Evolutionary conservation across 2,329 filamentous ascomycete genomes (phyloP), one percentile per base, ranked within the genome.

Genomic region (Aspergillus novofumigatus): DNA sequence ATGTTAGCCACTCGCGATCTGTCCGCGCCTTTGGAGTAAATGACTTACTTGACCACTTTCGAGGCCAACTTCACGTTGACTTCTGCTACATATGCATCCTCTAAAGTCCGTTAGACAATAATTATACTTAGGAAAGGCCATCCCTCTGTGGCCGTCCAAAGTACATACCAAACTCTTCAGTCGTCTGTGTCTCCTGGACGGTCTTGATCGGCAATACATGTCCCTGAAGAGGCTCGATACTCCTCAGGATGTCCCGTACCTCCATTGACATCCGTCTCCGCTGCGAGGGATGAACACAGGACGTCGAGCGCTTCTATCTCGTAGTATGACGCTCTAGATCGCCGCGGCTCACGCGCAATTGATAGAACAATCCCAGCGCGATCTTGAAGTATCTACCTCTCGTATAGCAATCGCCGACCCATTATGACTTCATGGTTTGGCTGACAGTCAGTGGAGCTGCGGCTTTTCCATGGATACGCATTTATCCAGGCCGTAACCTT

Each of bases 21-120:
- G 9, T 42, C 35, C 3, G 20, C 11, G 9, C 10, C 11, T 47
- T 44, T 14, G 44, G 8, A 14, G 21, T 7, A 38, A 38, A 38
- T 21, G 20, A 3, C 71, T 57, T 63, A 78, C 77, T 78, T 76
- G 52, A 76, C 66, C 49, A 77, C 75, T 59, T 75, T 75, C 20
- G 75, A 75, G 9, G 77, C 76, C 53, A 69, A 67, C 65, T 76
- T 78, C 49, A 76, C 67, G 47, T 75, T 73, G 55, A 80, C 74
- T 65, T 78, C 76, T 21, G 73, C 72, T 50, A 76, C 73, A 54
- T 75, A 77, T 14, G 77, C 77, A 52, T 77, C 71, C 29, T 63
- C 77, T 79, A 57, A 26, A 45, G 5, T 3, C n/a, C 26, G 54
- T 60, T 41, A 65, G 59, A 58, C 21, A 47, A 17, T 45, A 4